A percentile compares a stretch with the other conserved stretches of the same genome.
Evolutionary conservation across 352 stramenopile genomes (phyloP).

Genomic region (Nothophytophthora sp.): DNA sequence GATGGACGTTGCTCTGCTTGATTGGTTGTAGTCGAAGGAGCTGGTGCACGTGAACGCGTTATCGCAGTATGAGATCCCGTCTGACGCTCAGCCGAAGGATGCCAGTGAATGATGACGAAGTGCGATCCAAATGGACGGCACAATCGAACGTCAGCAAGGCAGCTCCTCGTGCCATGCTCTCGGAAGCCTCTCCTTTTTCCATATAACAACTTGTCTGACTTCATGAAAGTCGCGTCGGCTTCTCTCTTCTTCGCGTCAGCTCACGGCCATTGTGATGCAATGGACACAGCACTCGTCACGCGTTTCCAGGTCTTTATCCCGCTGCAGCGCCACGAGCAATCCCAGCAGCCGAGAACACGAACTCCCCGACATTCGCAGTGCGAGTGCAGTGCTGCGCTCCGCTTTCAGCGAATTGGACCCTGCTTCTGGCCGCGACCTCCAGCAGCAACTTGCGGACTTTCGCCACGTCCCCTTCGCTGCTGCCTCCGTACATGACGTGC

Average conservation of each 20-base stretch:
- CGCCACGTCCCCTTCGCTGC: slow-evolving; percentile 3
- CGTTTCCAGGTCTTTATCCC: background rate
- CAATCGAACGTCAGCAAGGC: too few species aligned
- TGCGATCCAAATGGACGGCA: too few species aligned
- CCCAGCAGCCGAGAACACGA: slow-evolving; percentile 11
- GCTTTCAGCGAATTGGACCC: slow-evolving; percentile 1
- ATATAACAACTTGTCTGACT: too few species aligned
- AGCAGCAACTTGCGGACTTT: background rate
- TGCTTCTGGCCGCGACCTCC: background rate
- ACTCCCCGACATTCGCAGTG: background rate
- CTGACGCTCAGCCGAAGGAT: too few species aligned
- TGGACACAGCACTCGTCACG: background rate
- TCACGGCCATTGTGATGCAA: too few species aligned
- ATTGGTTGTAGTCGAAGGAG: slow-evolving; percentile 23
- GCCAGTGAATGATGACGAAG: slow-evolving; percentile 28
- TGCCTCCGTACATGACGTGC: slow-evolving; percentile 6
- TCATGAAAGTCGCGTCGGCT: too few species aligned
- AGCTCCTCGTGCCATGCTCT: too few species aligned
- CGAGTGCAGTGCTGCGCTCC: slow-evolving; percentile 1
- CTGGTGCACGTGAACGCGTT: slow-evolving; percentile 39
- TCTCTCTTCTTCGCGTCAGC: too few species aligned
- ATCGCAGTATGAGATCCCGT: slow-evolving; percentile 35
- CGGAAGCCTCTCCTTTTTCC: too few species aligned
- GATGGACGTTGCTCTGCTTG: background rate
- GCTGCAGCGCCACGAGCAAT: slow-evolving; percentile 7